A percentile compares a stretch with the other conserved stretches of the same genome.
These are phyloP conservation scores for Hemileccinum impolitum DNA, from an alignment of 768 basidiomycete genomes.

Conservation along the genomic window DNA sequence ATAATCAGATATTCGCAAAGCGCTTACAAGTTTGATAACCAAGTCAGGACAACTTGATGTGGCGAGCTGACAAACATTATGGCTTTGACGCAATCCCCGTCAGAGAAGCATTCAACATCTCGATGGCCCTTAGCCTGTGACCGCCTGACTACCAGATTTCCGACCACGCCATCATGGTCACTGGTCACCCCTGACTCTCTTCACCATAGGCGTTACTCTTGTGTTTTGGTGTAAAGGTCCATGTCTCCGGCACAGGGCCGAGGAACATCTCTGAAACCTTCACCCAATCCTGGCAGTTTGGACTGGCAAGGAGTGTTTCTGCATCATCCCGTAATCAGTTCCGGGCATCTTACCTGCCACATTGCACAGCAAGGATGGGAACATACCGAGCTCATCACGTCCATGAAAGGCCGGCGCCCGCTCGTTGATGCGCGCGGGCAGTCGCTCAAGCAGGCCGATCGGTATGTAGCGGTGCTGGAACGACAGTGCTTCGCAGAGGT, in stretches of 20 bases:
- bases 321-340: neutral
- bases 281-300: constrained; percentile 83
- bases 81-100: no score
- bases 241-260: constrained; percentile 78
- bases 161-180: no score
- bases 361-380: neutral
- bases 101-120: no score
- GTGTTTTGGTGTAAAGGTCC: constrained; percentile 90
- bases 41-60: no score
- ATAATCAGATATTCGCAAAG: no score
- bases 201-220: constrained; percentile 79
- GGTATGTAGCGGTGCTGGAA: constrained; percentile 97
- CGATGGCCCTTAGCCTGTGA: no score
- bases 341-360: neutral
- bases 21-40: no score
- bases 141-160: no score
- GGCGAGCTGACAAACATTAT: no score
- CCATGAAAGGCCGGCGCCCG: constrained; percentile 86
- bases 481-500: constrained; percentile 91
- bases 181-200: constrained; percentile 55
- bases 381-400: constrained; percentile 80
- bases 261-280: constrained; percentile 95
- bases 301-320: constrained; percentile 85
- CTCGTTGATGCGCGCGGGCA: constrained; percentile 86
- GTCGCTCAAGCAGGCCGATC: constrained; percentile 80